A percentile compares a stretch with the other conserved stretches of the same genome.
Evolutionary conservation across 1,284 basidiomycete species (phyloP).

Genomic region (Pseudozyma flocculosa): DNA sequence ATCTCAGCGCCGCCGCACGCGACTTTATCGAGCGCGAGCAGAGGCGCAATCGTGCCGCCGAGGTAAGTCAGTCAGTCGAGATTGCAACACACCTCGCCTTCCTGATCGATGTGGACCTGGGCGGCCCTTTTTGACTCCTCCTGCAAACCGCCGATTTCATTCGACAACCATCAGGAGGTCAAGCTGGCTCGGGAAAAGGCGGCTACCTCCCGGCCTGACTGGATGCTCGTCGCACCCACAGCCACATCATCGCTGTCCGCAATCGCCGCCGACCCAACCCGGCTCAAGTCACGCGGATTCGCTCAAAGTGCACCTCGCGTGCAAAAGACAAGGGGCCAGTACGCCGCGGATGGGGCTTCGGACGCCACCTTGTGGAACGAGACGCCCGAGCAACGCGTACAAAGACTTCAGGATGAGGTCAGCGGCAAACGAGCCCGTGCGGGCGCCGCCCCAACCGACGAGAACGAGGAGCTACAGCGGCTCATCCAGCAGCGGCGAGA

Average conservation of each 20-base stretch:
- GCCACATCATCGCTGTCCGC: conserved; percentile 22
- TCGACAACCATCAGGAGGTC: conserved; percentile 20
- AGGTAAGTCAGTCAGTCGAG: conserved; percentile 5
- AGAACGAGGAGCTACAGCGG: conserved; percentile 13
- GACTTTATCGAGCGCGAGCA: conserved; percentile 33
- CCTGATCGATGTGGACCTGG: too few relatives aligned
- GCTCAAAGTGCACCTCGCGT: conserved; percentile 35
- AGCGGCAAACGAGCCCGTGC: conserved; percentile 11
- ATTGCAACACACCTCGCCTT: too few relatives aligned
- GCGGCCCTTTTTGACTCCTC: too few relatives aligned
- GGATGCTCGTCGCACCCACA: conserved; percentile 39
- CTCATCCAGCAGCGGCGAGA: conserved; percentile 14
- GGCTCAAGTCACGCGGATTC: conserved; percentile 44
- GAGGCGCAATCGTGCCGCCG: conserved; percentile 13
- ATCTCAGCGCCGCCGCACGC: conserved; percentile 12
- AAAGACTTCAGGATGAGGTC: conserved; percentile 33
- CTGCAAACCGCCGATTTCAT: too few relatives aligned
- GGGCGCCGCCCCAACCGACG: not conserved
- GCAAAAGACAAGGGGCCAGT: conserved; percentile 12
- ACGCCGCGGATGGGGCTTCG: conserved; percentile 8
- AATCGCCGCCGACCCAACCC: conserved; percentile 27
- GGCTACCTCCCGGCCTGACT: conserved; percentile 30
- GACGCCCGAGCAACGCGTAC: conserved; percentile 33
- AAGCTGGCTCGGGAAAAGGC: conserved; percentile 15
- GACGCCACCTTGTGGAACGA: conserved; percentile 47